These are phyloP conservation scores for Posidonia australis DNA, from an alignment of 106 monocot genomes.

Conservation along the genomic window DNA sequence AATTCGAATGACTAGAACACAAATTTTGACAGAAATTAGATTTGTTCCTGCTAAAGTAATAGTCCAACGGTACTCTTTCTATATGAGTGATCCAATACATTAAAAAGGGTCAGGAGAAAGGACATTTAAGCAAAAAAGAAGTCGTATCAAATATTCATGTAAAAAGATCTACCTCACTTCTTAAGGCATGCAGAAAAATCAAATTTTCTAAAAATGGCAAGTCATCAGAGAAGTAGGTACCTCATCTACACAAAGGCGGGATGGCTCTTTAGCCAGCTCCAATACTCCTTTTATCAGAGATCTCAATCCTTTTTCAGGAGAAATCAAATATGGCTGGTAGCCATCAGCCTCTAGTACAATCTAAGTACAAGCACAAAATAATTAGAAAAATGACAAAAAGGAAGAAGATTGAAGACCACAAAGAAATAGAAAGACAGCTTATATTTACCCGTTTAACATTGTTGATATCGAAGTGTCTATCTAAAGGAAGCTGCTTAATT, in stretches of 20 bases:
- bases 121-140: no score
- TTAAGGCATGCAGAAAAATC: no score
- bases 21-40: no score
- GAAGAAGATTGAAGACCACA: not conserved
- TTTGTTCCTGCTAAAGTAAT: no score
- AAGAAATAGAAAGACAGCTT: not conserved
- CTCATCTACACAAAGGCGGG: slow-evolving; percentile 95
- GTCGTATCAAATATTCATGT: no score
- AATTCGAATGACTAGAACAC: no score
- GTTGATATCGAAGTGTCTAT: slow-evolving; percentile 90
- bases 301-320: slow-evolving; percentile 81
- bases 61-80: no score
- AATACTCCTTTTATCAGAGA: slow-evolving; percentile 65
- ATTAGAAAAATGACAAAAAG: not conserved
- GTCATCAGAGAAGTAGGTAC: slow-evolving; percentile 14
- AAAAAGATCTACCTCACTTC: no score
- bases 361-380: slow-evolving; percentile 19
- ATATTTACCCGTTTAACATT: slow-evolving; percentile 92
- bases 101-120: no score
- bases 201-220: not conserved
- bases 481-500: slow-evolving; percentile 90
- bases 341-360: slow-evolving; percentile 98
- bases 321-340: slow-evolving; percentile 91
- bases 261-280: slow-evolving; percentile 75
- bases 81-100: no score